Evolutionary conservation across 2,329 filamentous ascomycete genomes (phyloP).

Genomic region (Alternaria ventricosa): DNA sequence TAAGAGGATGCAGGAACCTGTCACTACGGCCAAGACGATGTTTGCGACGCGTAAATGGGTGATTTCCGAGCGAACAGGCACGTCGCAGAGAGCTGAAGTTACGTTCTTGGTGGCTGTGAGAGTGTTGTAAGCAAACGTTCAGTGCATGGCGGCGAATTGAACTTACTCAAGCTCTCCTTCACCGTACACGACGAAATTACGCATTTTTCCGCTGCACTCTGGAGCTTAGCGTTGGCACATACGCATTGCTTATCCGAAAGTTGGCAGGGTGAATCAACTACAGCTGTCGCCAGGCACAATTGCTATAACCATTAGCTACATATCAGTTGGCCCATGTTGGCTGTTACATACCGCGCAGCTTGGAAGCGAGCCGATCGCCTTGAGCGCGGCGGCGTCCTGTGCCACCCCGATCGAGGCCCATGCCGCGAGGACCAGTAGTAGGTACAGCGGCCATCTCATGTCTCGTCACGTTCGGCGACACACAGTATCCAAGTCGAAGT

Average conservation of each 20-base stretch:
- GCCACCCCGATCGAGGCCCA: neutral
- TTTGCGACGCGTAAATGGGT: slow-evolving; percentile 36
- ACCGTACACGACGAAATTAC: neutral
- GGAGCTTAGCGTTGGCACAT: slow-evolving; percentile 14
- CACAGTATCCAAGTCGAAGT: neutral
- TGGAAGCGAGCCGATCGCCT: neutral
- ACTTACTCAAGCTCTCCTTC: neutral
- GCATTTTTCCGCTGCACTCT: slow-evolving; percentile 13
- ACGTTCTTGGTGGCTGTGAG: slow-evolving; percentile 48
- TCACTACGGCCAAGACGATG: slow-evolving; percentile 39
- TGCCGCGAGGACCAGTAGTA: neutral
- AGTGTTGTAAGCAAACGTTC: neutral
- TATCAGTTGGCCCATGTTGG: neutral
- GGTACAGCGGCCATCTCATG: neutral
- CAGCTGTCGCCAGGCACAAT: slow-evolving; percentile 16
- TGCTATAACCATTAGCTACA: slow-evolving; percentile 9
- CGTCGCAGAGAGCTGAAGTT: slow-evolving; percentile 44
- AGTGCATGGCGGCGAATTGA: neutral
- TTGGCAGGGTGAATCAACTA: slow-evolving; percentile 14
- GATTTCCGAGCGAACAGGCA: slow-evolving; percentile 43
- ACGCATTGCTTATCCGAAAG: slow-evolving; percentile 18
- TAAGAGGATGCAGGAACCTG: slow-evolving; percentile 38
- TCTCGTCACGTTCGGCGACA: neutral
- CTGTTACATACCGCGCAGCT: slow-evolving; percentile 9
- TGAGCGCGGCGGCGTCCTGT: neutral